phyloP scores from a whole-genome alignment of 2,329 filamentous ascomycete species.

The Phialocephala subalpina region DNA sequence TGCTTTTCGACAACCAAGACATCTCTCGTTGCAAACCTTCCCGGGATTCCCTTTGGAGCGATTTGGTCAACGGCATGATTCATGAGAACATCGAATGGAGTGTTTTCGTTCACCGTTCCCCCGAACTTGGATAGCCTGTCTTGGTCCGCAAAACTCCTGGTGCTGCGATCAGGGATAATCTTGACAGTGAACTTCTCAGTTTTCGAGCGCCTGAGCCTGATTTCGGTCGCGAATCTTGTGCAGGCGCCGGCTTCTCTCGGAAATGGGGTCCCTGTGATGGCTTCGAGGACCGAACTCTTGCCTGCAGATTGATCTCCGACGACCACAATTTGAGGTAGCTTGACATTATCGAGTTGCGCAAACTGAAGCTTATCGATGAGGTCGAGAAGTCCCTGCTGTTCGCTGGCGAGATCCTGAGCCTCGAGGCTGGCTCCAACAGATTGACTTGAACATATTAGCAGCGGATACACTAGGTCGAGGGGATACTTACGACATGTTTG shows the following conservation, averaged over 20 bases:
- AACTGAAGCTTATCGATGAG: constrained; percentile 28
- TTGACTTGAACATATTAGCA: constrained; percentile 3
- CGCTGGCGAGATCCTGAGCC: constrained; percentile 20
- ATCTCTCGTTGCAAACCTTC: constrained; percentile 29
- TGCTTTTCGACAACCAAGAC: constrained; percentile 29
- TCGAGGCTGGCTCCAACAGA: constrained; percentile 21
- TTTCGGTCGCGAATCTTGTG: constrained; percentile 53
- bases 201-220: constrained; percentile 44
- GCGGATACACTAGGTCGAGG: background rate
- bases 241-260: constrained; percentile 49
- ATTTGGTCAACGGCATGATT: constrained; percentile 23
- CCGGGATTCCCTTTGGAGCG: constrained; percentile 23
- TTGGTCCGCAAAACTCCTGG: constrained; percentile 19
- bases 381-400: constrained; percentile 26
- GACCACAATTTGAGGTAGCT: constrained; percentile 36
- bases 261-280: constrained; percentile 47
- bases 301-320: constrained; percentile 49
- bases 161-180: constrained; percentile 19
- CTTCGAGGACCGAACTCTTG: constrained; percentile 44
- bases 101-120: constrained; percentile 20
- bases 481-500: constrained; percentile 3
- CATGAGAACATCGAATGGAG: constrained; percentile 28
- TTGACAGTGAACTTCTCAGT: constrained; percentile 22
- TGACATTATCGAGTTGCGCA: constrained; percentile 28
- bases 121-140: constrained; percentile 21